Conservation (phyloP, 2,329 filamentous ascomycete species). For the Cladosporium halotolerans region DNA sequence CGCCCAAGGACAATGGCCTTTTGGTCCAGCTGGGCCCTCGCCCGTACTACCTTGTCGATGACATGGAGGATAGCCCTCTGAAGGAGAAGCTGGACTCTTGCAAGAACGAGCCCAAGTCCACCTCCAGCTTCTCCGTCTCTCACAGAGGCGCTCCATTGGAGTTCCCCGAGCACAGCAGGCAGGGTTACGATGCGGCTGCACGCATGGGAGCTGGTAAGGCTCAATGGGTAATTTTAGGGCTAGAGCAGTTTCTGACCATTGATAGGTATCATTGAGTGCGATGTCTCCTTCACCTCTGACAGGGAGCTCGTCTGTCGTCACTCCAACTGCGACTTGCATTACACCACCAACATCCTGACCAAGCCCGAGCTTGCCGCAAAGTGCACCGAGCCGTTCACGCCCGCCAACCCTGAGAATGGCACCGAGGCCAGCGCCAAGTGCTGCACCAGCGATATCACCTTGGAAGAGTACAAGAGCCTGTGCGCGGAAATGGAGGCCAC, state of each 20-base stretch:
- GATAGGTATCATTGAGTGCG: slow-evolving; percentile 54
- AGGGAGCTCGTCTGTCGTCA: slow-evolving; percentile 62
- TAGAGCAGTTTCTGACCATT: not conserved
- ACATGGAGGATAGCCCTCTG: slow-evolving; percentile 55
- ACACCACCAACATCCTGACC: slow-evolving; percentile 60
- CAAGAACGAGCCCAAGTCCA: slow-evolving; percentile 47
- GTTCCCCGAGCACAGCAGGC: slow-evolving; percentile 58
- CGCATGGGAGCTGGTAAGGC: slow-evolving; percentile 56
- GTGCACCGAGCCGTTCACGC: slow-evolving; percentile 57
- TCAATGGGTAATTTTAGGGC: not conserved
- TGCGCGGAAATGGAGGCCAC: slow-evolving; percentile 66
- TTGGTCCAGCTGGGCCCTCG: slow-evolving; percentile 56
- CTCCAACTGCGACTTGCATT: slow-evolving; percentile 61
- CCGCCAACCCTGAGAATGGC: slow-evolving; percentile 28
- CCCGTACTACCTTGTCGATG: slow-evolving; percentile 58
- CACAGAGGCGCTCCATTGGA: slow-evolving; percentile 57
- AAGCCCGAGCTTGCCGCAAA: slow-evolving; percentile 58
- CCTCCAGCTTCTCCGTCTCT: slow-evolving; percentile 53
- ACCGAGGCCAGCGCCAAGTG: slow-evolving; percentile 55
- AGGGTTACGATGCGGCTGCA: slow-evolving; percentile 56
- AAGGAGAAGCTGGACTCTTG: slow-evolving; percentile 57
- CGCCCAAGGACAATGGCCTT: slow-evolving; percentile 14
- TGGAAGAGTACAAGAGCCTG: slow-evolving; percentile 60
- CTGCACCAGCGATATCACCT: slow-evolving; percentile 66
- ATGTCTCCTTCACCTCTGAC: slow-evolving; percentile 61